These are phyloP conservation scores for Chenopodium suecicum DNA, from an alignment of 148 eudicot species.

Conservation along the genomic window DNA sequence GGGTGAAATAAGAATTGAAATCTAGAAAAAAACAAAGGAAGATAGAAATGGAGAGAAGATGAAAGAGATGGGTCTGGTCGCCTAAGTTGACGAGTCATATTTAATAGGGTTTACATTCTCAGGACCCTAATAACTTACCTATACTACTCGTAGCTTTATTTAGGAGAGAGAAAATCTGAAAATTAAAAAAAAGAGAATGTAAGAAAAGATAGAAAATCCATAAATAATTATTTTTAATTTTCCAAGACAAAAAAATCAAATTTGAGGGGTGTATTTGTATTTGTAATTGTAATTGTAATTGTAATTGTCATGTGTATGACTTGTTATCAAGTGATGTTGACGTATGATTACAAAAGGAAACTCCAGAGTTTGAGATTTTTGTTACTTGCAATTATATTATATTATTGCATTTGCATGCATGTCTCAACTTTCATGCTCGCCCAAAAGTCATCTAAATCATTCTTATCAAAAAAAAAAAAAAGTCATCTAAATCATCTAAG, in stretches of 20 bases:
- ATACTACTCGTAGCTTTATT: no score
- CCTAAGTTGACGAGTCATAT: conserved; percentile 10
- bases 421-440: not conserved
- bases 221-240: not conserved
- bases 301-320: not conserved
- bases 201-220: not conserved
- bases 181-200: no score
- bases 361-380: conserved; percentile 6
- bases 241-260: not conserved
- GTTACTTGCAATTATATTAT: not conserved
- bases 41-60: not conserved
- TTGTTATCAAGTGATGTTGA: conserved; percentile 1
- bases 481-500: not conserved
- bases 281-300: no score
- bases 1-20: no score
- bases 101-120: not conserved
- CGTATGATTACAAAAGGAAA: conserved; percentile 12
- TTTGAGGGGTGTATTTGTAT: not conserved
- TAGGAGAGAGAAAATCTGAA: no score
- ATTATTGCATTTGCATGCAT: not conserved
- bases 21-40: no score
- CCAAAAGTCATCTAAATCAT: not conserved
- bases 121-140: no score
- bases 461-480: not conserved
- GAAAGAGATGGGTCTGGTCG: conserved; percentile 4